Evolutionary conservation across 2,329 filamentous ascomycete genomes (phyloP), one percentile per base, ranked within the genome.

Genomic region (Epichloe elymi): DNA sequence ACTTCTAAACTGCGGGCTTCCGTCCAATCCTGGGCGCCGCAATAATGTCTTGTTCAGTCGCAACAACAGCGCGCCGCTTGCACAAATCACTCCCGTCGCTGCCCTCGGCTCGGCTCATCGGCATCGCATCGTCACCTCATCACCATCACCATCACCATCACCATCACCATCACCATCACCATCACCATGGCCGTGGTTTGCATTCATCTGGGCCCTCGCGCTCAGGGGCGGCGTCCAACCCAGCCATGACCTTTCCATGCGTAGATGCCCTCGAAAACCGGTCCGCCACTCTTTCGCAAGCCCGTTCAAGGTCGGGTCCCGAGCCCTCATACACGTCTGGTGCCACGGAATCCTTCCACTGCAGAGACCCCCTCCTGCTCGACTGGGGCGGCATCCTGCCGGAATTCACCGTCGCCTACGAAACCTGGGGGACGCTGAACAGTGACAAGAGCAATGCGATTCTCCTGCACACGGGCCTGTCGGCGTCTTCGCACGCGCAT

Each of bases 301-400:
- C 43, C 11, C 73, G 73, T 51, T 86, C 85, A 38, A 74, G 84
- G 46, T 83, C 82, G 45, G 91, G 91, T 0, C 91, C 91, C 1
- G 93, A 98, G 63, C 93, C 93, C 0, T 88, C 88, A 1, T 98
- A 98, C 67, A 96, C 91, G 0, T 85, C 86, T 44, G 93, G 93
- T 52, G 82, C 80, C n/a, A 90, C 93, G 48, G 78, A 86, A 57
- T 77, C 72, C 33, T 96, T 86, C 68, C 83, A 82, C 63, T 93
- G 84, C 59, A 61, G 76, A 7, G 75, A 88, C 20, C 83, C 89
- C 0, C 71, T 97, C 15, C 73, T 90, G 3, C 80, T 97, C 26
- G 93, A 98, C 69, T 97, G 94, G 88, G 93, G 93, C 54, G 93
- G 93, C 49, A 79, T 90, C n/a, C 70, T 98, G 37, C 86, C 85